These are phyloP conservation scores for Didymellaceae sp. DNA, from an alignment of 2,329 filamentous ascomycete genomes.

Conservation along the genomic window DNA sequence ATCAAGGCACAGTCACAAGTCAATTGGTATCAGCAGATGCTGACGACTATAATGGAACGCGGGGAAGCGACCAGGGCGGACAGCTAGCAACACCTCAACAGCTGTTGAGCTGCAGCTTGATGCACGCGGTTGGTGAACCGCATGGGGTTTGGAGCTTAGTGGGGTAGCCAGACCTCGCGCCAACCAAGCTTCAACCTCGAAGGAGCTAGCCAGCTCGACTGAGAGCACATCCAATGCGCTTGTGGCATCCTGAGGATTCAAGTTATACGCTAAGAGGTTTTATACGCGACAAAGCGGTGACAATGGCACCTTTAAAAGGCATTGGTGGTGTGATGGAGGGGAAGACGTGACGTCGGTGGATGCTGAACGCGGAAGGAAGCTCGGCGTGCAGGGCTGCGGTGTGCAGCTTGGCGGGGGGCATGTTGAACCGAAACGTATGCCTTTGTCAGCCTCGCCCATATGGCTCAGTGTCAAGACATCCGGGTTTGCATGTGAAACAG, in stretches of 20 bases:
- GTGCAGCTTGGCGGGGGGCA: conserved; percentile 8
- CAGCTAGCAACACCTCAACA: conserved; percentile 22
- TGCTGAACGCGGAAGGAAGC: conserved; percentile 11
- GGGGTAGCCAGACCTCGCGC: conserved; percentile 27
- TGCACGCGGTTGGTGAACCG: conserved; percentile 25
- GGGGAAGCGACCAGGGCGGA: conserved; percentile 22
- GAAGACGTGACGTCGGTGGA: conserved; percentile 22
- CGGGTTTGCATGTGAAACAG: background rate
- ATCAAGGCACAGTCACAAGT: conserved; percentile 9
- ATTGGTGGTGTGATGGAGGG: conserved; percentile 18
- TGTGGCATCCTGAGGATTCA: conserved; percentile 17
- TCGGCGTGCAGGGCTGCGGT: conserved; percentile 7
- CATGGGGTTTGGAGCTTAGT: conserved; percentile 27
- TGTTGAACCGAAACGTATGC: background rate
- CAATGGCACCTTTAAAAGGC: conserved; percentile 15
- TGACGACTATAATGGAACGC: conserved; percentile 17
- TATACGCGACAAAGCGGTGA: conserved; percentile 20
- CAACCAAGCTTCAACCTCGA: conserved; percentile 9
- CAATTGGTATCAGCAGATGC: conserved; percentile 16
- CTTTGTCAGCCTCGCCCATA: conserved; percentile 8
- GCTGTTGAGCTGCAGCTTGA: conserved; percentile 36
- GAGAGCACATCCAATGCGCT: conserved; percentile 24
- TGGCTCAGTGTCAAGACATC: background rate
- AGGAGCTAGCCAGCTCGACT: conserved; percentile 19
- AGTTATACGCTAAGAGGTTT: conserved; percentile 15